These are phyloP conservation scores for Fusarium anguioides DNA, from an alignment of 2,329 filamentous ascomycete species.

Conservation along the genomic window DNA sequence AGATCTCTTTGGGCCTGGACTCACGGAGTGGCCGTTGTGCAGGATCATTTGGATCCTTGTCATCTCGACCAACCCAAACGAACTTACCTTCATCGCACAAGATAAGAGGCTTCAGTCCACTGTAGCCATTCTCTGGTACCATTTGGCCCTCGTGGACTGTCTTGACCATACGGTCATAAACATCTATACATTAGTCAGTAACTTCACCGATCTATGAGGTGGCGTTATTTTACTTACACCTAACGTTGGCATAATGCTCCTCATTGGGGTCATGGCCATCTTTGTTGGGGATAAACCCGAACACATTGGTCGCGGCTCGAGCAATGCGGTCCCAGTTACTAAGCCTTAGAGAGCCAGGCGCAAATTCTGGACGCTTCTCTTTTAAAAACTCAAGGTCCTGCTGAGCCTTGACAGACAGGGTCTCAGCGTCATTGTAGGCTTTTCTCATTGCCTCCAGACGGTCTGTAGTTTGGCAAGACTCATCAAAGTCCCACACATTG, in stretches of 20 bases:
- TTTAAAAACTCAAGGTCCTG: neutral
- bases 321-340: neutral
- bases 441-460: neutral
- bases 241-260: neutral
- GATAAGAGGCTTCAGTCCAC: neutral
- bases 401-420: neutral
- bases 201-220: fast-evolving
- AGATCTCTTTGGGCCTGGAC: neutral
- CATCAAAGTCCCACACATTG: constrained; percentile 2
- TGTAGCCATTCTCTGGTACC: constrained; percentile 1
- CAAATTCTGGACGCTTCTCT: neutral
- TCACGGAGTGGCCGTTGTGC: neutral
- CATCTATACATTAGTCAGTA: neutral
- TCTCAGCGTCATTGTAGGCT: neutral
- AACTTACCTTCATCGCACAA: constrained; percentile 4
- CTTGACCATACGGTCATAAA: constrained; percentile 1
- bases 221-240: neutral
- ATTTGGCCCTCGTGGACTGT: neutral
- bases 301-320: neutral
- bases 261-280: neutral
- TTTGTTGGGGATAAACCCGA: constrained; percentile 1
- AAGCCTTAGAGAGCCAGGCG: neutral
- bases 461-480: constrained; percentile 3
- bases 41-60: neutral
- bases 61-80: neutral